Percentiles rank a stretch among this genome's conserved stretches.
Conservation (phyloP, 306 rosid genomes). For the Prunus mira region DNA sequence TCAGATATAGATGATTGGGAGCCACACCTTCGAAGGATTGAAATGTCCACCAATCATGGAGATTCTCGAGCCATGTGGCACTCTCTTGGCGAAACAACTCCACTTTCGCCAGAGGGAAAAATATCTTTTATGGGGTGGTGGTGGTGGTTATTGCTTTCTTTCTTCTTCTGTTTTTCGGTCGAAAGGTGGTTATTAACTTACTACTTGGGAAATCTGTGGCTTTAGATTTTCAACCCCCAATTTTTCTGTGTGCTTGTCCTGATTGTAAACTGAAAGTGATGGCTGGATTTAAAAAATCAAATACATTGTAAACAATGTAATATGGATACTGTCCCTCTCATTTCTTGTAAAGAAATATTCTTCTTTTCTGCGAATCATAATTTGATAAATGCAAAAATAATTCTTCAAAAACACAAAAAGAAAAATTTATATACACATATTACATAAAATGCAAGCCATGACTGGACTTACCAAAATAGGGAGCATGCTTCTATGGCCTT, state of each 20-base stretch:
- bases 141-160: no score
- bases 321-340: no score
- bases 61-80: conserved; percentile 32
- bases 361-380: fast-evolving
- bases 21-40: conserved; percentile 5
- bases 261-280: background rate
- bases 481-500: background rate
- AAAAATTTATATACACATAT: no score
- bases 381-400: fast-evolving
- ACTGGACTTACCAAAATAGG: background rate
- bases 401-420: fast-evolving
- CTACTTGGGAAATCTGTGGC: background rate
- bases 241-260: background rate
- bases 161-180: no score
- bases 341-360: no score
- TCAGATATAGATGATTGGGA: background rate
- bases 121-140: no score
- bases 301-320: no score
- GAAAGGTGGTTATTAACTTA: no score
- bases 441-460: background rate
- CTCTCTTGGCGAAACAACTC: background rate
- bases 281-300: background rate
- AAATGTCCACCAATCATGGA: conserved; percentile 27
- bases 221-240: background rate
- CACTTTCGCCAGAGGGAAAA: no score